A percentile compares a stretch with the other conserved stretches of the same genome.
Evolutionary conservation across 73 alveolate genomes (phyloP).

Genomic region (Loxodes magnus): DNA sequence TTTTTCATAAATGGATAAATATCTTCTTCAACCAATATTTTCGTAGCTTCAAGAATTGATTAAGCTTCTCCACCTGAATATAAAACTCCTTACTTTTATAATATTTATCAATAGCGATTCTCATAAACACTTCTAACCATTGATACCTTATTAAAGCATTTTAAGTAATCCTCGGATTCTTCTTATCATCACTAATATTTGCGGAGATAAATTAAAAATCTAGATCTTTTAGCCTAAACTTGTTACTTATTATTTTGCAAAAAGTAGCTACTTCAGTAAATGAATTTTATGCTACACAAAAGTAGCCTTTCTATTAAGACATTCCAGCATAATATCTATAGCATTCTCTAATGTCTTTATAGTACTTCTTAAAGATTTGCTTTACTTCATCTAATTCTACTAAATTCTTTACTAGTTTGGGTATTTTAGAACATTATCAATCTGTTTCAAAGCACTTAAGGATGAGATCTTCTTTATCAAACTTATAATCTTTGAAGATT

Average conservation of each 20-base stretch:
- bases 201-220: constrained; percentile 4
- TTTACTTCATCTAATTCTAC: constrained; percentile 22
- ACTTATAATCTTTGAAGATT: constrained; percentile 51
- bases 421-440: constrained; percentile 43
- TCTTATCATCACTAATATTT: constrained; percentile 12
- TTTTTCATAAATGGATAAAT: constrained; percentile 8
- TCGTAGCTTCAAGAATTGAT: constrained; percentile 19
- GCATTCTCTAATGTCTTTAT: constrained; percentile 38
- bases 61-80: constrained; percentile 29
- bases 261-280: constrained; percentile 28
- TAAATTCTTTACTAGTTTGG: constrained; percentile 32
- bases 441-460: constrained; percentile 56
- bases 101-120: constrained; percentile 33
- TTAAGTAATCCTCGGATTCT: constrained; percentile 44
- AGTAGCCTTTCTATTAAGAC: constrained; percentile 35
- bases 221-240: constrained; percentile 27
- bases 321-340: constrained; percentile 40
- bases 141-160: constrained; percentile 41
- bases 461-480: constrained; percentile 32
- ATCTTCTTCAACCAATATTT: constrained; percentile 19
- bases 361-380: constrained; percentile 24
- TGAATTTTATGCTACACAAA: constrained; percentile 47
- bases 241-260: constrained; percentile 20
- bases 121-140: constrained; percentile 53
- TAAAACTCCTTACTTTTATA: constrained; percentile 20